These are phyloP conservation scores for Starmerella davenportii DNA, from an alignment of 805 yeast species.

Conservation along the genomic window DNA sequence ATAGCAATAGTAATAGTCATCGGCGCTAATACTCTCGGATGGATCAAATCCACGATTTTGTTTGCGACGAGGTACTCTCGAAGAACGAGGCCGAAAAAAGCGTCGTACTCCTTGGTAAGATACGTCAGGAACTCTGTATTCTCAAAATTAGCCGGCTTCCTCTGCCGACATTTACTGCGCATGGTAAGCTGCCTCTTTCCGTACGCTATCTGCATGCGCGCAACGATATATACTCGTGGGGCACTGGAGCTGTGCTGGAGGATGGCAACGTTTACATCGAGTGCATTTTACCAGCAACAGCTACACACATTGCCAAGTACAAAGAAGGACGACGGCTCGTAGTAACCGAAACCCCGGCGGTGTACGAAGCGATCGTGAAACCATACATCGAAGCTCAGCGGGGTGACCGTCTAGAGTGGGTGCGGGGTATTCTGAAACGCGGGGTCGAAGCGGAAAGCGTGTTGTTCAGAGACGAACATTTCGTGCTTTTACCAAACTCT, in stretches of 20 bases:
- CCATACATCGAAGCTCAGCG: conserved; percentile 66
- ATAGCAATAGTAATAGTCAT: no score
- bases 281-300: conserved; percentile 77
- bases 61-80: conserved; percentile 30
- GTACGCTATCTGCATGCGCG: conserved; percentile 30
- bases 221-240: conserved; percentile 83
- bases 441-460: conserved; percentile 76
- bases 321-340: conserved; percentile 41
- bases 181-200: conserved; percentile 9
- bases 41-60: conserved; percentile 25
- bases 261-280: conserved; percentile 53
- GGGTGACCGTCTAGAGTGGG: conserved; percentile 78
- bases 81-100: conserved; percentile 48
- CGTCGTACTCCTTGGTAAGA: conserved; percentile 49
- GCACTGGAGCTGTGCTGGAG: conserved; percentile 30
- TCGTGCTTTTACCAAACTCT: conserved; percentile 73
- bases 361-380: conserved; percentile 40
- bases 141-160: conserved; percentile 28
- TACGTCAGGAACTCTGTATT: conserved; percentile 46
- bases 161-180: conserved; percentile 10
- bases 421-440: conserved; percentile 56
- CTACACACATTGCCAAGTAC: conserved; percentile 63
- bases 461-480: conserved; percentile 48
- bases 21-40: no score
- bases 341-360: conserved; percentile 64